Conservation (phyloP, 2,329 filamentous ascomycete species). For the Alternaria sp. region DNA sequence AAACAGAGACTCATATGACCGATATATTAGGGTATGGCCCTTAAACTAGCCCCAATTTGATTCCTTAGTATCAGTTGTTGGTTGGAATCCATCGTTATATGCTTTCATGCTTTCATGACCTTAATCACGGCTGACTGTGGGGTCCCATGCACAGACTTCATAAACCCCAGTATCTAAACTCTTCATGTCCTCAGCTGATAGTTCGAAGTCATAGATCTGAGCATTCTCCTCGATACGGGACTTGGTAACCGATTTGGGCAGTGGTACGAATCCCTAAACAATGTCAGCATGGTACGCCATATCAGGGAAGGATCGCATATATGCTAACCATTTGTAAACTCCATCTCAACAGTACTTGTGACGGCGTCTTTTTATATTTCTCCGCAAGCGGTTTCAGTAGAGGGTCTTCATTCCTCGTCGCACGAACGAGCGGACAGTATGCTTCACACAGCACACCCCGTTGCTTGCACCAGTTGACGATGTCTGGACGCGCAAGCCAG, state of each 20-base stretch:
- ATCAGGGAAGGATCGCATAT: no score
- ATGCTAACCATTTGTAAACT: conserved; percentile 54
- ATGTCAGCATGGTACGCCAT: neutral
- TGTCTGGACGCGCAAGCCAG: conserved; percentile 82
- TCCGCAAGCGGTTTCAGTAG: conserved; percentile 60
- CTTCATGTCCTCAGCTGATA: conserved; percentile 67
- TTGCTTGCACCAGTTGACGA: conserved; percentile 77
- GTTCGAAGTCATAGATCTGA: conserved; percentile 67
- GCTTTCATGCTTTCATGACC: neutral
- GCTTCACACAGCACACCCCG: conserved; percentile 58
- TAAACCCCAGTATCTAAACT: conserved; percentile 64
- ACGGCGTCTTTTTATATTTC: conserved; percentile 67
- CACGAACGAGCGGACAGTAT: conserved; percentile 58
- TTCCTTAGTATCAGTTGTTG: neutral
- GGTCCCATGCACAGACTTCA: conserved; percentile 68
- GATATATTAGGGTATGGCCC: neutral
- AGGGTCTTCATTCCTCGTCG: conserved; percentile 62
- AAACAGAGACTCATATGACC: neutral
- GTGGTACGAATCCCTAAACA: conserved; percentile 66
- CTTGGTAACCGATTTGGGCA: conserved; percentile 70
- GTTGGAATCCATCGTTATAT: neutral
- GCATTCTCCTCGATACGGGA: conserved; percentile 69
- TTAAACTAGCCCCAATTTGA: neutral
- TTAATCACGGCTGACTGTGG: conserved; percentile 56
- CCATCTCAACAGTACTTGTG: conserved; percentile 69